Evolutionary conservation across 306 rosid species (phyloP).

Genomic region (Fragaria nilgerrensis): DNA sequence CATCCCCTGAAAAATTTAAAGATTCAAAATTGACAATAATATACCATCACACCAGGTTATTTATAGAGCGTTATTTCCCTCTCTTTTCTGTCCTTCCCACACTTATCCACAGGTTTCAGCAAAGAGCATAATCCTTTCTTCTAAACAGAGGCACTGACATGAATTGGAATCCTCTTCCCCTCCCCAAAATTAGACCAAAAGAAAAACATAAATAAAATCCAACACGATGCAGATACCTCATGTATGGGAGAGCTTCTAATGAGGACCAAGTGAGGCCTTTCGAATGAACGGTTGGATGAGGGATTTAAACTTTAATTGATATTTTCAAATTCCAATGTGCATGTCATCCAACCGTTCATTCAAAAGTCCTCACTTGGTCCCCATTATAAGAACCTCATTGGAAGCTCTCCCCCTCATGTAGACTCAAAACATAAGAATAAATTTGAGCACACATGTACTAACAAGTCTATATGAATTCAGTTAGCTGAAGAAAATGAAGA

Average conservation of each 20-base stretch:
- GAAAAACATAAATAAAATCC: background rate
- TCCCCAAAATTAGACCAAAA: background rate
- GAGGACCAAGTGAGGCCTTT: too few relatives aligned
- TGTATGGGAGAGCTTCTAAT: too few relatives aligned
- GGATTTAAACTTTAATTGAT: too few relatives aligned
- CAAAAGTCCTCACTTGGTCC: too few relatives aligned
- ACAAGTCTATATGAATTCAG: background rate
- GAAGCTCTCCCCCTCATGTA: background rate
- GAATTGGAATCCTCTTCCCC: background rate
- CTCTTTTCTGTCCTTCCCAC: background rate
- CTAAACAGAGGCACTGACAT: background rate
- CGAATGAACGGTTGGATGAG: too few relatives aligned
- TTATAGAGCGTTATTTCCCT: background rate
- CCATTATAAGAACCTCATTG: too few relatives aligned
- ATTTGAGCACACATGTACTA: background rate
- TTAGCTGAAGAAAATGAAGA: background rate
- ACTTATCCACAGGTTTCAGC: background rate
- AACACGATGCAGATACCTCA: background rate
- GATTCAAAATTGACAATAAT: conserved; percentile 20
- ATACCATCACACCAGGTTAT: conserved; percentile 13
- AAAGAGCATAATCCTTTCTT: background rate
- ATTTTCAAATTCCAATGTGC: too few relatives aligned
- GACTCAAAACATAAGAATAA: background rate
- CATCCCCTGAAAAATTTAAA: conserved; percentile 59
- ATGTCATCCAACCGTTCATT: too few relatives aligned